Conservation (phyloP, 805 yeast species). For the Yarrowia sp. region DNA sequence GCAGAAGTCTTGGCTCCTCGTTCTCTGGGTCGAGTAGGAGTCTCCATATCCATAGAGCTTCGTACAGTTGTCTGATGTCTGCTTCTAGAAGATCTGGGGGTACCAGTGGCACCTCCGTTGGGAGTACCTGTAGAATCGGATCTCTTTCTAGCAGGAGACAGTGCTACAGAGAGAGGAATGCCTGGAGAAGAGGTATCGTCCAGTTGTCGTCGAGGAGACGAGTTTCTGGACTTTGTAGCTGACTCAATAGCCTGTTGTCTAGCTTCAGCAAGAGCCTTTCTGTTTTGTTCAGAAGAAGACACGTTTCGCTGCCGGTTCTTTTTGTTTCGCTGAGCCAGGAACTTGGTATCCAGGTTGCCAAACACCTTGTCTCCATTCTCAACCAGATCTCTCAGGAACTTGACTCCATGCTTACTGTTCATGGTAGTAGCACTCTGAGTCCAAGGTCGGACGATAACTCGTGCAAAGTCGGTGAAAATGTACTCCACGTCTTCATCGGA, state of each 20-base stretch:
- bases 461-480: background rate
- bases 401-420: slow-evolving; percentile 37
- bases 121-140: slow-evolving; percentile 12
- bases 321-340: slow-evolving; percentile 19
- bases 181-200: slow-evolving; percentile 18
- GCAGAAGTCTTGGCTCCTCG: background rate
- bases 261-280: slow-evolving; percentile 33
- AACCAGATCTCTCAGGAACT: slow-evolving; percentile 35
- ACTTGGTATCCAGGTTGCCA: slow-evolving; percentile 28
- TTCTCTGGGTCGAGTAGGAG: slow-evolving; percentile 1
- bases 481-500: slow-evolving; percentile 11
- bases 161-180: slow-evolving; percentile 16
- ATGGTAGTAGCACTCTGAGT: slow-evolving; percentile 35
- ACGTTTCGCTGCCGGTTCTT: slow-evolving; percentile 30
- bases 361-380: slow-evolving; percentile 33
- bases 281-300: slow-evolving; percentile 32
- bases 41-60: background rate
- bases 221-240: slow-evolving; percentile 10
- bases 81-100: slow-evolving; percentile 13
- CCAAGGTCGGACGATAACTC: slow-evolving; percentile 36
- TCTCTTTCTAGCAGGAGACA: slow-evolving; percentile 18
- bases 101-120: background rate
- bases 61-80: background rate
- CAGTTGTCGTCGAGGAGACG: slow-evolving; percentile 16
- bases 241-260: slow-evolving; percentile 32